These are phyloP conservation scores for Talaromyces pinophilus DNA, from an alignment of 2,329 filamentous ascomycete species.

Conservation along the genomic window DNA sequence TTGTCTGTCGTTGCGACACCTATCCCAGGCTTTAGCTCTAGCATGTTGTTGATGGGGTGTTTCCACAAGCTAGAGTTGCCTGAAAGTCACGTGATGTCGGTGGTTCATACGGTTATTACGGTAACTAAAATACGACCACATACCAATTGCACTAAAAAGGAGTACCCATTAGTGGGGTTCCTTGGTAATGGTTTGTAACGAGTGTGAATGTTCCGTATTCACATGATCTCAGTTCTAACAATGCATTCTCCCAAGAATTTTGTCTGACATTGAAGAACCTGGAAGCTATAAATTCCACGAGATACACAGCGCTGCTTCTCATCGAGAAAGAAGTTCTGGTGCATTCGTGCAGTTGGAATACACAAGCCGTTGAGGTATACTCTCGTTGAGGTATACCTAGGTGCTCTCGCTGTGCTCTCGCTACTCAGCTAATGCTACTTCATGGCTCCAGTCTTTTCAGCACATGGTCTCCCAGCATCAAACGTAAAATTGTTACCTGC, in stretches of 20 bases:
- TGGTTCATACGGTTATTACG: too few relatives aligned
- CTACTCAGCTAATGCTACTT: not conserved
- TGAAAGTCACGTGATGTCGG: not conserved
- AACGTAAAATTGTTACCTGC: not conserved
- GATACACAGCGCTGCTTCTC: not conserved
- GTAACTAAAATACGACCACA: too few relatives aligned
- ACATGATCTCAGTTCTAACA: too few relatives aligned
- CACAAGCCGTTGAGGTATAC: not conserved
- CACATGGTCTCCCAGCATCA: not conserved
- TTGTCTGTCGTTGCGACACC: slow-evolving; percentile 2
- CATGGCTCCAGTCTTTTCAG: not conserved
- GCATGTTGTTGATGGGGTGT: not conserved
- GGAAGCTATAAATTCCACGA: not conserved
- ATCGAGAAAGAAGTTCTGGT: not conserved
- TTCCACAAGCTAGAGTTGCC: slow-evolving; percentile 7
- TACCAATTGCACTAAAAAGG: too few relatives aligned
- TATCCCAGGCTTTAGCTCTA: not conserved
- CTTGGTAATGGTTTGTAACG: too few relatives aligned
- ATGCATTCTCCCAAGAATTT: too few relatives aligned
- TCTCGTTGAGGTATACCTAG: not conserved
- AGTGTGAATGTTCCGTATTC: too few relatives aligned
- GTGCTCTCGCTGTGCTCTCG: not conserved
- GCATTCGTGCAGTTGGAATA: not conserved
- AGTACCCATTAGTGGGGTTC: too few relatives aligned
- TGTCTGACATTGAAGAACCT: not conserved